Base-by-base conservation (phyloP, 805 yeast genomes). In the Hanseniaspora mollemarum region DNA sequence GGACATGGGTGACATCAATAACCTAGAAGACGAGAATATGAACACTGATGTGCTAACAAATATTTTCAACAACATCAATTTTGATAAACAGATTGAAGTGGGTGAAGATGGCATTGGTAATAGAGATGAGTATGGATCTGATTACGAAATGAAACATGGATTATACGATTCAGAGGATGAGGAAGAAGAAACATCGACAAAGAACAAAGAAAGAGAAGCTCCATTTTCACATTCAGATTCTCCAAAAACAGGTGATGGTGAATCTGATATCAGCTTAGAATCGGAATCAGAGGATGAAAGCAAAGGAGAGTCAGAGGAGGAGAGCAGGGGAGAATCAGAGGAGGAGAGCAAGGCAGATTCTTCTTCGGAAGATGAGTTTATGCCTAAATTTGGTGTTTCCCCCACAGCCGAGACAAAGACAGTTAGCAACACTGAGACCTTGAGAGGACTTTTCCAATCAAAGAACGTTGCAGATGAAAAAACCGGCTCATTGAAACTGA, bases 371-470 rank as follows among this genome's bases (percentile, higher is more conserved):
- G 54, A 46, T 2, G 78, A 77, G 53, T 76, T 75, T 55, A 65
- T 77, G 38, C 84, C 85, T 9, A 68, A 71, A 0, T 79, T 78
- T 59, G 77, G 77, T 1, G 53, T 59, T 3, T 41, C 59, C 10
- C 36, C 36, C 25, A 37, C 48, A 10, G 9, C 33, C 5, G 48
- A 55, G 2, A 56, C 55, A 18, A 67, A 65, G 29, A 60, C 69
- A 0, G 60, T 61, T 2, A 68, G 72, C 49, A 72, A 71, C 50
- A 80, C 87, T 0, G 88, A 82, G 56, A 71, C 74, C 0, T 71
- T 83, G 45, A 75, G 90, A 61, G 65, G 75, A 0, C 67, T 83
- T 37, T 75, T 83, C 63, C 44, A 46, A 26, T 22, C 44, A 4
- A 44, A 44, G 12, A 75, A 75, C 52, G 73, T 77, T 0, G 58